phyloP scores from a whole-genome alignment of 805 yeast species.

The Teunomyces cretensis region DNA sequence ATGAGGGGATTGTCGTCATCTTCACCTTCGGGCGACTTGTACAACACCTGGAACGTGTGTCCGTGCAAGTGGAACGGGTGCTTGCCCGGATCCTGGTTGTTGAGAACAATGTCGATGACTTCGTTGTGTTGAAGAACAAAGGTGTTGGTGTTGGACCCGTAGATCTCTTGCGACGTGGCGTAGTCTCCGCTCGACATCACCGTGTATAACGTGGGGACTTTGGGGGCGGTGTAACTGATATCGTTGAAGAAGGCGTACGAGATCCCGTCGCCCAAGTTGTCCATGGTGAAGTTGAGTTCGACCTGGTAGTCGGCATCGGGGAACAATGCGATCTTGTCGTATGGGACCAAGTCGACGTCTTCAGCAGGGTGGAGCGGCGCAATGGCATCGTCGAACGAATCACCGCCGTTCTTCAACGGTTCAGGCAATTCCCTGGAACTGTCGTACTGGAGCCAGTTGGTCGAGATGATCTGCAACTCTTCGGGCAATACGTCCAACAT shows the following conservation, averaged over 20 bases:
- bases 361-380: slow-evolving; percentile 44
- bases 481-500: slow-evolving; percentile 72
- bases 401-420: slow-evolving; percentile 26
- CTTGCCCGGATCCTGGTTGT: slow-evolving; percentile 76
- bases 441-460: slow-evolving; percentile 58
- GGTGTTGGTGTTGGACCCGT: slow-evolving; percentile 70
- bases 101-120: slow-evolving; percentile 71
- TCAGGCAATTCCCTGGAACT: slow-evolving; percentile 26
- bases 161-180: slow-evolving; percentile 59
- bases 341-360: slow-evolving; percentile 75
- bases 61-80: slow-evolving; percentile 83
- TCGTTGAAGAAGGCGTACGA: slow-evolving; percentile 77
- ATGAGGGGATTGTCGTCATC: slow-evolving; percentile 54
- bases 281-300: slow-evolving; percentile 61
- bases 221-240: slow-evolving; percentile 62
- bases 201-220: slow-evolving; percentile 67
- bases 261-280: slow-evolving; percentile 69
- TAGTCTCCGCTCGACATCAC: slow-evolving; percentile 54
- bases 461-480: slow-evolving; percentile 53
- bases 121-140: slow-evolving; percentile 60
- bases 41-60: slow-evolving; percentile 63
- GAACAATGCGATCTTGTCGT: slow-evolving; percentile 47
- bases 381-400: slow-evolving; percentile 38
- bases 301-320: slow-evolving; percentile 64
- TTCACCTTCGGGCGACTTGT: slow-evolving; percentile 49